Percentiles rank a stretch among this genome's conserved stretches.
phyloP scores from a whole-genome alignment of 169 alveolate genomes.

The Eimeria praecox region DNA sequence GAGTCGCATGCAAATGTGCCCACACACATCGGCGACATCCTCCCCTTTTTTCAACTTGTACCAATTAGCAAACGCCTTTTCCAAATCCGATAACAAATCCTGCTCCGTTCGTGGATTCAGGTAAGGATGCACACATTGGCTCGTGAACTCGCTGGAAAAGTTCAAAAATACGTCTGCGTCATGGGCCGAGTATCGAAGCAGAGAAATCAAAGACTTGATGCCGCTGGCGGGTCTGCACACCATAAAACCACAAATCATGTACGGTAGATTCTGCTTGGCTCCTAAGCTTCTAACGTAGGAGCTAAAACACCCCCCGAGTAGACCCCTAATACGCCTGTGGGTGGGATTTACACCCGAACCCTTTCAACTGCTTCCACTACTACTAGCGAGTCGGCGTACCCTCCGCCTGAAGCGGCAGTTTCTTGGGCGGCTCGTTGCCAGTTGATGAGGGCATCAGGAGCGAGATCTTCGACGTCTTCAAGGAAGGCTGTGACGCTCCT shows the following conservation, averaged over 20 bases:
- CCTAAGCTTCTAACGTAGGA: not conserved
- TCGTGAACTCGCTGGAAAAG: slow-evolving; percentile 82
- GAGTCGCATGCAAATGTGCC: slow-evolving; percentile 88
- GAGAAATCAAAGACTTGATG: slow-evolving; percentile 84
- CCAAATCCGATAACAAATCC: slow-evolving; percentile 85
- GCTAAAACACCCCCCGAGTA: not conserved
- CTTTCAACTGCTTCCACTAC: not conserved
- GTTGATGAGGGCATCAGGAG: slow-evolving; percentile 79
- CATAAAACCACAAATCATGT: slow-evolving; percentile 54
- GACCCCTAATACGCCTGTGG: not conserved
- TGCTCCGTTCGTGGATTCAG: slow-evolving; percentile 87
- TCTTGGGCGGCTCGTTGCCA: slow-evolving; percentile 81
- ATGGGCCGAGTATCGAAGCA: slow-evolving; percentile 87
- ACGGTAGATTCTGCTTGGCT: not conserved
- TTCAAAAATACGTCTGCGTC: slow-evolving; percentile 88
- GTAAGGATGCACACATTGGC: slow-evolving; percentile 84
- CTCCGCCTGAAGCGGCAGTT: slow-evolving; percentile 57
- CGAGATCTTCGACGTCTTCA: slow-evolving; percentile 80
- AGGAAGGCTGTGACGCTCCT: slow-evolving; percentile 73
- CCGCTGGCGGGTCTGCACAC: slow-evolving; percentile 82
- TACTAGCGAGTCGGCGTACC: slow-evolving; percentile 1
- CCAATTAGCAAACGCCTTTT: slow-evolving; percentile 85
- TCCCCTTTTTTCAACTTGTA: slow-evolving; percentile 86
- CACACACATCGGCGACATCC: slow-evolving; percentile 88
- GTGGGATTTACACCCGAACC: not conserved